Percentiles rank a stretch among this genome's conserved stretches.
These are phyloP conservation scores for Beauveria sp. DNA, from an alignment of 2,329 filamentous ascomycete species.

Conservation along the genomic window DNA sequence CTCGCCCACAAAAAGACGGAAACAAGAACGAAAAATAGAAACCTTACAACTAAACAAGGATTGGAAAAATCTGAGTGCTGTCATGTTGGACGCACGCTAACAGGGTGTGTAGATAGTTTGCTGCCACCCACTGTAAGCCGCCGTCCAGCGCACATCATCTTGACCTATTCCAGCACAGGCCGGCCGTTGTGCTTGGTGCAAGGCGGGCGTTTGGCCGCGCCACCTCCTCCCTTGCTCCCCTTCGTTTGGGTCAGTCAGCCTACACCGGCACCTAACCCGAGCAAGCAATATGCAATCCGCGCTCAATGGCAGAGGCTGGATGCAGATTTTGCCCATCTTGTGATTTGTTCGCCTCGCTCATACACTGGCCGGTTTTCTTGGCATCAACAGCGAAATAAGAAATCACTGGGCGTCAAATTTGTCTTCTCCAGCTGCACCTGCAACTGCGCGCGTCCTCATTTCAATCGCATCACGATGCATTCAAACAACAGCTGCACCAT, in stretches of 20 bases:
- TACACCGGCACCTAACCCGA: neutral
- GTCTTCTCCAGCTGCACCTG: neutral
- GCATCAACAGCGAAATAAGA: neutral
- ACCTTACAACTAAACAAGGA: neutral
- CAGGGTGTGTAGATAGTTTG: neutral
- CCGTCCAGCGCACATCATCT: neutral
- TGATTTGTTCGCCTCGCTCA: neutral
- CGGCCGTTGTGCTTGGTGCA: neutral
- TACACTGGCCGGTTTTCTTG: neutral
- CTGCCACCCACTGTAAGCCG: neutral
- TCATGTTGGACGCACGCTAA: neutral
- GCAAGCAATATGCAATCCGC: neutral
- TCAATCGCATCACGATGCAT: neutral
- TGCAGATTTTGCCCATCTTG: neutral
- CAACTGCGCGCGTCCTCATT: neutral
- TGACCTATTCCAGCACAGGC: neutral
- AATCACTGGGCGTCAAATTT: neutral
- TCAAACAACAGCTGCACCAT: slow-evolving; percentile 7
- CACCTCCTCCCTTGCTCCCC: neutral
- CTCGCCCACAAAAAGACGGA: neutral
- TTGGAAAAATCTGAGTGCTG: neutral
- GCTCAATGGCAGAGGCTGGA: neutral
- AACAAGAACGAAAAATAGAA: neutral
- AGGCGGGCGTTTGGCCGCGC: neutral
- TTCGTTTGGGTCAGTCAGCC: neutral